Evolutionary conservation across 768 basidiomycete genomes (phyloP), one percentile per base, ranked within the genome.

Genomic region (Hygrocybe punicea): DNA sequence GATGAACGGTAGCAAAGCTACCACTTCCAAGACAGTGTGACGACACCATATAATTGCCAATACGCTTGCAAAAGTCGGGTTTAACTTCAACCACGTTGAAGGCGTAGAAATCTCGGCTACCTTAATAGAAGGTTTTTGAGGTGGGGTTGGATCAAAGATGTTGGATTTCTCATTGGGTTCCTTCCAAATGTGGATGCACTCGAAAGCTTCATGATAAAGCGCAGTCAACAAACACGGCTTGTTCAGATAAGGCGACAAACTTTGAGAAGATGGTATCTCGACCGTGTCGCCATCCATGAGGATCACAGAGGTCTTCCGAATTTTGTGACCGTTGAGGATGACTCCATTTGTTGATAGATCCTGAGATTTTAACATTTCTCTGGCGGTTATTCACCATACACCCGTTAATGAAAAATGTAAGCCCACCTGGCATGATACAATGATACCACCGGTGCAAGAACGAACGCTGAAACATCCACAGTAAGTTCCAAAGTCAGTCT

Each of bases 11-110:
- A 0, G 90, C 91, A 69, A 91, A 93, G 40, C 86, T 86, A 4
- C 91, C 91, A 21, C 82, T 85, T 40, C 91, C 91, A 11, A 93
- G 79, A 62, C 85, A 87, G 58, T 91, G 88, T 3, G 86, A 84
- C 17, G 86, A 89, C n/a, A 92, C 83, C 14, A 82, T 71, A 62
- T 89, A 91, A 46, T 76, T 73, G 13, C 87, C 88, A 36, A 91
- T 76, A 51, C 68, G 76, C 89, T 88, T 65, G 17, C 35, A 33
- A 24, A 50, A 56, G 19, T 36, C 36, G 35, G 34, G 21, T 42
- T 47, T 11, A 47, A 46, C 1, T 42, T 16, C 24, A 33, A 40
- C 17, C n/a, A n/a, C n/a, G n/a, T n/a, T n/a, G n/a, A n/a, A 33
- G 23, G 14, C 23, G 17, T 8, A 51, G 16, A 14, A 48, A 51